Percentiles rank a stretch among this genome's conserved stretches.
Conservation (phyloP, 768 basidiomycete species). For the Tulasnella sp. region DNA sequence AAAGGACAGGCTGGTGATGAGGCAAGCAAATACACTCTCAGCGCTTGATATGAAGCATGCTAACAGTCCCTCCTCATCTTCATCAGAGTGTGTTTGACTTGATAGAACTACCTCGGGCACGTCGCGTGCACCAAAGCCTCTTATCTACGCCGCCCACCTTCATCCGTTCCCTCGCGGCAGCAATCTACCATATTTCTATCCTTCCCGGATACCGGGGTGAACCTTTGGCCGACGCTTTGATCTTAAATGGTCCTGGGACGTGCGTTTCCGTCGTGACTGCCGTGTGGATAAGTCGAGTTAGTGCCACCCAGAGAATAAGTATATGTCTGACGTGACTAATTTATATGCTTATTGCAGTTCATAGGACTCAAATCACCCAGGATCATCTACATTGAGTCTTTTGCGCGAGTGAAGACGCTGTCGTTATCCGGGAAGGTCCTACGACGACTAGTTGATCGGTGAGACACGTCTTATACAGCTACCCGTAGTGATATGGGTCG, state of each 20-base stretch:
- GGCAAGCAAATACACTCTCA: no score
- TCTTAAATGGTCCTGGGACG: constrained; percentile 94
- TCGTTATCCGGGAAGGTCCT: constrained; percentile 81
- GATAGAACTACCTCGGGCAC: constrained; percentile 72
- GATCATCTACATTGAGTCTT: constrained; percentile 86
- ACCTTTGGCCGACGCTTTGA: constrained; percentile 58
- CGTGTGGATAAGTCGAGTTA: constrained; percentile 60
- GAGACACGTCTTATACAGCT: constrained; percentile 20
- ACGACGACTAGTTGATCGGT: constrained; percentile 73
- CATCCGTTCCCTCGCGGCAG: constrained; percentile 45
- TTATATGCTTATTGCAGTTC: constrained; percentile 40
- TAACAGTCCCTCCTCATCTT: constrained; percentile 7
- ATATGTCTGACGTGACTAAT: constrained; percentile 5
- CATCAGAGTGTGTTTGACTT: constrained; percentile 35
- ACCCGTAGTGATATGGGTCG: not conserved
- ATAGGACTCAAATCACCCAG: constrained; percentile 59
- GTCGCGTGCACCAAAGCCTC: constrained; percentile 73
- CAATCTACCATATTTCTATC: constrained; percentile 52
- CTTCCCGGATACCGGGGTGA: constrained; percentile 34
- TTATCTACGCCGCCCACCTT: constrained; percentile 60
- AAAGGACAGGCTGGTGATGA: constrained; percentile 22
- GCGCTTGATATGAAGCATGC: no score
- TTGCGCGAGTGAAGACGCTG: constrained; percentile 72
- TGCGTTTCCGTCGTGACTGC: constrained; percentile 70
- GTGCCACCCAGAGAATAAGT: constrained; percentile 27